Conservation (phyloP, 1,284 basidiomycete species). For the Melampsora medusae region DNA sequence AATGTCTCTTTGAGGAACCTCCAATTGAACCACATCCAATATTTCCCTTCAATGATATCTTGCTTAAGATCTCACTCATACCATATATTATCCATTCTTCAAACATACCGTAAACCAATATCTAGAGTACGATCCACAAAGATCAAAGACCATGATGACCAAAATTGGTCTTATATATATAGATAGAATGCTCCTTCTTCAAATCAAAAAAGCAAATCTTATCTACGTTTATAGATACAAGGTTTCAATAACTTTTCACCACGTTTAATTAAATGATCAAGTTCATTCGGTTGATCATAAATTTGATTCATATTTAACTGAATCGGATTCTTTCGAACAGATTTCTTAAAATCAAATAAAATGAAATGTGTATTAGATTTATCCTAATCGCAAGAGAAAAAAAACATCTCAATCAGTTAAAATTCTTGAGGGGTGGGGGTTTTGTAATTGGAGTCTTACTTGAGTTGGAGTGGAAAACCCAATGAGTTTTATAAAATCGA, state of each 20-base stretch:
- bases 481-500: constrained; percentile 67
- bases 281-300: constrained; percentile 64
- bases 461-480: constrained; percentile 77
- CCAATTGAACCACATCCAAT: too few species aligned
- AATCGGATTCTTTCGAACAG: constrained; percentile 50
- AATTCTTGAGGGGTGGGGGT: too few species aligned
- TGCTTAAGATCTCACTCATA: too few species aligned
- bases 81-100: too few species aligned
- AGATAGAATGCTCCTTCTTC: too few species aligned
- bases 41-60: too few species aligned
- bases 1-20: too few species aligned
- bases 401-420: too few species aligned
- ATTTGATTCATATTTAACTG: constrained; percentile 53
- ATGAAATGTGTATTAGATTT: constrained; percentile 82
- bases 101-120: too few species aligned
- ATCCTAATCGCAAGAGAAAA: constrained; percentile 61
- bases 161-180: too few species aligned
- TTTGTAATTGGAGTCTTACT: constrained; percentile 57
- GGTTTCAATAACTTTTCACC: constrained; percentile 73
- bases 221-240: constrained; percentile 95
- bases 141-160: too few species aligned
- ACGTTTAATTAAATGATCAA: constrained; percentile 61
- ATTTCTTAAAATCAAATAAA: constrained; percentile 77
- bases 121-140: too few species aligned
- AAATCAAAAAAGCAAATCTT: constrained; percentile 47